These are phyloP conservation scores for Amanita fuliginea DNA, from an alignment of 768 basidiomycete genomes.

Conservation along the genomic window DNA sequence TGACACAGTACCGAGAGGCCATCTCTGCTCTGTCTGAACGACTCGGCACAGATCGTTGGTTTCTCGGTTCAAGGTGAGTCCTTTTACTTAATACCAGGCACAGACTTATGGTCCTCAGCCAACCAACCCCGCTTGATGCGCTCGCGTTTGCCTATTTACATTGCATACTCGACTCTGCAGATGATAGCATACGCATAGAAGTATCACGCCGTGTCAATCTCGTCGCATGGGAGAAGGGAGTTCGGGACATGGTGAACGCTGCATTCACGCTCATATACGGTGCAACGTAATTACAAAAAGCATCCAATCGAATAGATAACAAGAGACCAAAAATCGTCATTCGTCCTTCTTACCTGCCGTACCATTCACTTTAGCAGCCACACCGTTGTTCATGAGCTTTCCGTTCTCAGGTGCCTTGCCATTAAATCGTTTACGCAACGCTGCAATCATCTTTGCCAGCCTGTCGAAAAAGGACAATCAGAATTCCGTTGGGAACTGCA, in stretches of 20 bases:
- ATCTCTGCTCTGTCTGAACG: constrained; percentile 65
- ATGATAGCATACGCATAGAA: constrained; percentile 40
- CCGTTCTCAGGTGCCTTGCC: constrained; percentile 13
- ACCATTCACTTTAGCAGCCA: not conserved
- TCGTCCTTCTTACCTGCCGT: not conserved
- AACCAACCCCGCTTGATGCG: constrained; percentile 73
- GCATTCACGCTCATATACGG: constrained; percentile 26
- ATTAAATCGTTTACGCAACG: constrained; percentile 51
- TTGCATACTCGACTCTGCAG: constrained; percentile 38
- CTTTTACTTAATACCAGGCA: not conserved
- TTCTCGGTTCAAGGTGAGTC: constrained; percentile 59
- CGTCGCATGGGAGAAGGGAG: constrained; percentile 67
- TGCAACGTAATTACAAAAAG: not conserved
- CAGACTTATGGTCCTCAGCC: constrained; percentile 25
- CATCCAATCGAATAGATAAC: not conserved
- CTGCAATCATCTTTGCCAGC: constrained; percentile 66
- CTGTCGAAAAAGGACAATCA: constrained; percentile 19
- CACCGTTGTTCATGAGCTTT: constrained; percentile 9
- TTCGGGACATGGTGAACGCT: constrained; percentile 44
- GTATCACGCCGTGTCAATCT: constrained; percentile 67
- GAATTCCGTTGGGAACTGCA: not conserved
- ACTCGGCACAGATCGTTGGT: constrained; percentile 71
- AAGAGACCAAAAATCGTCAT: not conserved
- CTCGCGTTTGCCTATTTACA: constrained; percentile 77
- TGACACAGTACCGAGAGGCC: constrained; percentile 58